Base-by-base conservation (phyloP, 148 eudicot species). In the Silene conica region DNA sequence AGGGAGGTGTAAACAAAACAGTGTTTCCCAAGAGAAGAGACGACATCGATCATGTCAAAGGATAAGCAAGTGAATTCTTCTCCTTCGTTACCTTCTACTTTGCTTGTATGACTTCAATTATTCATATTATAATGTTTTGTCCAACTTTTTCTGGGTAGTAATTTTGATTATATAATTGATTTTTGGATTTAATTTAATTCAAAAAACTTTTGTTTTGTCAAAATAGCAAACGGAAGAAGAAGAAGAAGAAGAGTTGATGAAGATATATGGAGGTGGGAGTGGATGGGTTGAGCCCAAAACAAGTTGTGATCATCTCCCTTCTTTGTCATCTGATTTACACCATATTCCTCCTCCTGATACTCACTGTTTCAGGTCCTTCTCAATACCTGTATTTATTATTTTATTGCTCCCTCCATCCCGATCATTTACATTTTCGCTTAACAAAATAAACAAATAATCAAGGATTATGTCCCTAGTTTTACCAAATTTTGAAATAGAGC, bases 281-380 rank as follows among this genome's bases (percentile, higher is more conserved):
- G 87, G 87, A 52, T 85, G 87, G 87, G 83, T 85, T 20, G 87
- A 85, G 73, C 81, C 87, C 23, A 81, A 73, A 79, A 82, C 83
- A 22, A 45, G 74, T 20, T 85, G 87, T 77, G 83, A 77, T 73
- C 87, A 85, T 76, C 58, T 85, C 61, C 48, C 48, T 45, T 59
- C 80, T 20, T 70, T 84, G 63, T 71, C 79, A 21, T 68, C 76
- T 41, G 85, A 85, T 73, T 80, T 82, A 18, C 16, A 63, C 48
- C 85, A 82, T 55, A 82, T 85, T 54, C 85, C 87, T 12, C 34
- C 79, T 18, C 81, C 79, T 6, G 80, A 69, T 20, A 80, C 83
- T 52, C 69, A 74, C 72, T 85, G 87, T 73, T 72, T 75, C 70
- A 85, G 87, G 87, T 85, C 31, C 60, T 11, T 67, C 66, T 73